Conservation (phyloP, 148 eudicot genomes). For the Gaultheria prostrata region DNA sequence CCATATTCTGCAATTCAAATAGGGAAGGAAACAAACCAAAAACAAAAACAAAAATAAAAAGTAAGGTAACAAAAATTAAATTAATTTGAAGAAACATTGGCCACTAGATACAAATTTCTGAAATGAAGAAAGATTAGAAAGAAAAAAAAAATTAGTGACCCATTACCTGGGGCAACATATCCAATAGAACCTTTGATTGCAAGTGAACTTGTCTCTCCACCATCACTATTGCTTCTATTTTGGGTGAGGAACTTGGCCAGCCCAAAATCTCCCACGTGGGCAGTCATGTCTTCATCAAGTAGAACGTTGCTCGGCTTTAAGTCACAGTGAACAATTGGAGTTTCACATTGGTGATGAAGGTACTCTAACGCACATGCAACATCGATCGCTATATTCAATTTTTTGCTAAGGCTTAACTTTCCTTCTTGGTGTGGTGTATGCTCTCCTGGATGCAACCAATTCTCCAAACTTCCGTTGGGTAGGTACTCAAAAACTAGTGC, state of each 20-base stretch:
- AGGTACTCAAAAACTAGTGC: background rate
- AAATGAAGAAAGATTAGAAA: too few relatives aligned
- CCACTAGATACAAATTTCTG: too few relatives aligned
- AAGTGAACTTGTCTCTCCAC: too few relatives aligned
- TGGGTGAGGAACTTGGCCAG: constrained; percentile 1
- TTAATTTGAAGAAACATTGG: too few relatives aligned
- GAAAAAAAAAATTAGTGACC: too few relatives aligned
- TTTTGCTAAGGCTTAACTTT: background rate
- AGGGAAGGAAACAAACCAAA: background rate
- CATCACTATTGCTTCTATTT: background rate
- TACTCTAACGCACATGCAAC: constrained; percentile 9
- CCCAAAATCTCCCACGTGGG: constrained; percentile 5
- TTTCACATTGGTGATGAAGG: background rate
- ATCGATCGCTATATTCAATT: constrained; percentile 13
- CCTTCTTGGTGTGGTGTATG: background rate
- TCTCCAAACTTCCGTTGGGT: constrained; percentile 3
- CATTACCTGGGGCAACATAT: background rate
- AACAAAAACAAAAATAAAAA: too few relatives aligned
- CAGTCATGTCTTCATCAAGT: constrained; percentile 1
- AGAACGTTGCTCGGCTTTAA: background rate
- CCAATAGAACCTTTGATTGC: background rate
- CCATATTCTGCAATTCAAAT: constrained; percentile 9
- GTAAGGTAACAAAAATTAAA: too few relatives aligned
- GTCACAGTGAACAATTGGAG: constrained; percentile 11
- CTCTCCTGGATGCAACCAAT: constrained; percentile 8